Base-by-base conservation (phyloP, 371 early-diverging fungal genomes). In the Mucor irregularis region DNA sequence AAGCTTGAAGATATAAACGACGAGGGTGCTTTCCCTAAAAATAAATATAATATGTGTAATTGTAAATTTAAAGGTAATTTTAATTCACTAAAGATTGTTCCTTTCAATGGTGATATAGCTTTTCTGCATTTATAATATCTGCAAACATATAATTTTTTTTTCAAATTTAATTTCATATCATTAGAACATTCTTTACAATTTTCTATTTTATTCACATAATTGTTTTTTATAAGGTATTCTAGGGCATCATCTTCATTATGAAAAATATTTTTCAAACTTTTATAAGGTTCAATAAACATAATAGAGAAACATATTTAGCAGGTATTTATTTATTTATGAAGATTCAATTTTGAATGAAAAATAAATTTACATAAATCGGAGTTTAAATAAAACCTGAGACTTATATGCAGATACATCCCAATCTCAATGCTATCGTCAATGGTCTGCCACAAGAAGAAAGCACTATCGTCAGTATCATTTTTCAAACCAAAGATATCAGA, bases 81-180 rank as follows among this genome's bases (percentile, higher is more conserved):
- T 21, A 48, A 13, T 5, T 35, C 45, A 35, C 26, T 45, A 45
- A 44, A 54, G 2, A 45, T 54, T 0, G 54, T 54, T 34, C 46
- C 38, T 30, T 45, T 44, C 3, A 45, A 45, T 34, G 46, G 53
- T 33, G 53, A 53, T 21, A 43, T 30, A n/a, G 31, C 4, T 43
- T 53, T 43, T 33, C 44, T 42, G 31, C 44, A 53, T 53, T 43
- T 53, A 53, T 53, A 53, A 33, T 43, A n/a, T 43, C 34, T 53
- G 19, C 53, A 53, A 31, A 17, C 19, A 52, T 25, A 40, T 52
- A 40, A 28, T 46, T 17, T 43, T 54, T 44, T 34, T 35, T 31
- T 45, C 11, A 43, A 10, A 44, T 53, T 35, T 3, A 37, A 54
- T 56, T 25, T 50, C 13, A 17, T 31, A 50, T 48, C 21, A 1